Percentiles rank a stretch among this genome's conserved stretches.
Evolutionary conservation across 1,139 yeast species (phyloP).

Genomic region (Yamadazyma epiphylla): DNA sequence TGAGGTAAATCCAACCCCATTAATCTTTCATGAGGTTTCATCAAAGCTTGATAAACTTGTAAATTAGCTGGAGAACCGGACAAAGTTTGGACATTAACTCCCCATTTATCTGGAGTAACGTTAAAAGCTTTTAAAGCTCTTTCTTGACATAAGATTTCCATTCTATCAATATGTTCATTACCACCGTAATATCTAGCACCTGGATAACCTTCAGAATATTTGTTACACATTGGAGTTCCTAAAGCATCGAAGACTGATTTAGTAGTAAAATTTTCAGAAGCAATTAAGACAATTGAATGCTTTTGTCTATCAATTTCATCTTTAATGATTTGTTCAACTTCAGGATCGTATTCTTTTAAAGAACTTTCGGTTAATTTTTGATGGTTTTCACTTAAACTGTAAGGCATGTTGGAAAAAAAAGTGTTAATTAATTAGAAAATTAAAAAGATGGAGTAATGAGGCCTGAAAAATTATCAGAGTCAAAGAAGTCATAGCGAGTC

Average conservation of each 20-base stretch:
- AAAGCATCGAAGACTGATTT: constrained; percentile 94
- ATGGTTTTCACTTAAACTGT: constrained; percentile 47
- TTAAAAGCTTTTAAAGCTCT: constrained; percentile 89
- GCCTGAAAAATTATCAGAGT: too few relatives aligned
- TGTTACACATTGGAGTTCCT: constrained; percentile 95
- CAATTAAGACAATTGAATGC: constrained; percentile 90
- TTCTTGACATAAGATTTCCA: constrained; percentile 86
- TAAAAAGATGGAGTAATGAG: too few relatives aligned
- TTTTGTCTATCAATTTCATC: constrained; percentile 92
- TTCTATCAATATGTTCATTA: constrained; percentile 91
- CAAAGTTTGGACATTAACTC: constrained; percentile 94
- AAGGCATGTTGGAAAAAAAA: constrained; percentile 45
- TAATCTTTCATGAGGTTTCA: constrained; percentile 91
- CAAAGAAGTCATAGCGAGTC: too few relatives aligned
- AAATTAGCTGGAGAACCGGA: constrained; percentile 98
- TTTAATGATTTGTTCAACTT: constrained; percentile 74
- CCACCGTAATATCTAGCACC: constrained; percentile 90
- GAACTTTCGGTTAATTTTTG: constrained; percentile 56
- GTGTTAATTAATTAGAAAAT: too few relatives aligned
- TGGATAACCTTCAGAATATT: constrained; percentile 85
- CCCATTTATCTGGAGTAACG: constrained; percentile 84
- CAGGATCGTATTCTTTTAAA: constrained; percentile 72
- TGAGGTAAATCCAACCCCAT: constrained; percentile 98
- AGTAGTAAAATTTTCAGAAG: constrained; percentile 96
- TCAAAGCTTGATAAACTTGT: constrained; percentile 90